Conservation (phyloP, 306 rosid genomes). For the Vigna reflexopilosa region DNA sequence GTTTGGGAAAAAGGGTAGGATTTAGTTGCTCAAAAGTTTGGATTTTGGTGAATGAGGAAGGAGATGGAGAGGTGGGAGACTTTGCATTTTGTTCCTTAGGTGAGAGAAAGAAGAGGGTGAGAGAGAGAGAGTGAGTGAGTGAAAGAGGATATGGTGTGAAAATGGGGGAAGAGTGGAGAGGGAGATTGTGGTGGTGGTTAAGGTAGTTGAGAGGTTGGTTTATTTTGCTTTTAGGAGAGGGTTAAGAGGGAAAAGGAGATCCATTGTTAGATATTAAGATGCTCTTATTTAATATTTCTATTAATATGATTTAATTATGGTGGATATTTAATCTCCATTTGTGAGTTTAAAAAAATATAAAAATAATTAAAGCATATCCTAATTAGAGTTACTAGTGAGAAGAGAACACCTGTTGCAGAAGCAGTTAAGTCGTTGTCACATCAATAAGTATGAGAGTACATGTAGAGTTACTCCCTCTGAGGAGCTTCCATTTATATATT, state of each 20-base stretch:
- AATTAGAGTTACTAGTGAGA: neutral
- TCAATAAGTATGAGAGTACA: neutral
- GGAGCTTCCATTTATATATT: neutral
- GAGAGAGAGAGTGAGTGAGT: neutral
- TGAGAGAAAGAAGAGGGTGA: slow-evolving; percentile 4
- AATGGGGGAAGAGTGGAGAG: slow-evolving; percentile 23
- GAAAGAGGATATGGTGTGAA: neutral
- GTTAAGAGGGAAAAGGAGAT: slow-evolving; percentile 39
- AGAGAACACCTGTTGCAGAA: neutral
- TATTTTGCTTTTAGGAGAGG: slow-evolving; percentile 46
- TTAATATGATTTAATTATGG: slow-evolving; percentile 19
- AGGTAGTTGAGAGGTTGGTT: slow-evolving; percentile 50
- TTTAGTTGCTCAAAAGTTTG: slow-evolving; percentile 55
- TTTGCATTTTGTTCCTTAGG: slow-evolving; percentile 36
- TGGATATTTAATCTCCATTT: neutral
- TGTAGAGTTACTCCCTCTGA: neutral
- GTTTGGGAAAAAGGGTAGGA: slow-evolving; percentile 35
- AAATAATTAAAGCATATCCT: neutral
- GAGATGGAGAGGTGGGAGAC: slow-evolving; percentile 42
- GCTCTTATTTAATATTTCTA: slow-evolving; percentile 7
- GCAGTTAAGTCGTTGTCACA: neutral
- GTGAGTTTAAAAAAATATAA: neutral
- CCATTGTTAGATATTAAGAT: slow-evolving; percentile 5
- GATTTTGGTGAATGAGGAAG: slow-evolving; percentile 50
- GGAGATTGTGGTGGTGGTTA: slow-evolving; percentile 58